A percentile compares a stretch with the other conserved stretches of the same genome.
Evolutionary conservation across 257 asterid genomes (phyloP).

Genomic region (Eucommia ulmoides): DNA sequence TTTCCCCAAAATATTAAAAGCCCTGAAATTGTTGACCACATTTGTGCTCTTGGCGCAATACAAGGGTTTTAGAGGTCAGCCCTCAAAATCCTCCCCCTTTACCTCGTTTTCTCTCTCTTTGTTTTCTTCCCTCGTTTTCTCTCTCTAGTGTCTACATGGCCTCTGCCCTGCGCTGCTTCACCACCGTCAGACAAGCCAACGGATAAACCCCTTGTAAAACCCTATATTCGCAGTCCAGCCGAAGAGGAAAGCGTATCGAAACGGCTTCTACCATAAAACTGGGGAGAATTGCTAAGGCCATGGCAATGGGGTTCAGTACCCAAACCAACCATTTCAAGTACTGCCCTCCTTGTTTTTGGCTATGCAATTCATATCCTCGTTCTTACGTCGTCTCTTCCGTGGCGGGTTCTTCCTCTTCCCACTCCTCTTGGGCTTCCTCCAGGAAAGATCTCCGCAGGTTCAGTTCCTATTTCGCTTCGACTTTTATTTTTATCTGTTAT

Average conservation of each 20-base stretch:
- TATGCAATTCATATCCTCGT: constrained; percentile 33
- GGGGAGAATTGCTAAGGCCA: constrained; percentile 47
- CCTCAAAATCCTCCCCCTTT: neutral
- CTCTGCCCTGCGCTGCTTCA: constrained; percentile 2
- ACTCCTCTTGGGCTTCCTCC: constrained; percentile 21
- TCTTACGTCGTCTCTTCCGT: constrained; percentile 11
- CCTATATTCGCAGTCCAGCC: constrained; percentile 5
- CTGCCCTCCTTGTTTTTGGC: constrained; percentile 43
- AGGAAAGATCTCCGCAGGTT: constrained; percentile 48
- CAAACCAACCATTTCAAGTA: constrained; percentile 41
- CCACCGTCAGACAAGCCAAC: constrained; percentile 7
- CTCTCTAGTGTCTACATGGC: too few species aligned
- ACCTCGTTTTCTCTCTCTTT: neutral
- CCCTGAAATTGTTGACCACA: too few species aligned
- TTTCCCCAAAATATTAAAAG: too few species aligned
- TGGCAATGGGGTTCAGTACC: constrained; percentile 73
- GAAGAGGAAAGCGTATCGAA: constrained; percentile 22
- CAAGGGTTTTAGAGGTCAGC: neutral
- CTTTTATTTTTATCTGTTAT: neutral
- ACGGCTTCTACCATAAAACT: constrained; percentile 78
- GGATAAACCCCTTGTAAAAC: constrained; percentile 10
- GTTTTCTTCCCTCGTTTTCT: neutral
- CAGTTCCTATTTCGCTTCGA: constrained; percentile 2
- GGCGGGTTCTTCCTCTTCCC: constrained; percentile 18
- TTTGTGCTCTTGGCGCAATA: too few species aligned